Conservation (phyloP, 352 stramenopile species). For the Phytophthora brassicae region DNA sequence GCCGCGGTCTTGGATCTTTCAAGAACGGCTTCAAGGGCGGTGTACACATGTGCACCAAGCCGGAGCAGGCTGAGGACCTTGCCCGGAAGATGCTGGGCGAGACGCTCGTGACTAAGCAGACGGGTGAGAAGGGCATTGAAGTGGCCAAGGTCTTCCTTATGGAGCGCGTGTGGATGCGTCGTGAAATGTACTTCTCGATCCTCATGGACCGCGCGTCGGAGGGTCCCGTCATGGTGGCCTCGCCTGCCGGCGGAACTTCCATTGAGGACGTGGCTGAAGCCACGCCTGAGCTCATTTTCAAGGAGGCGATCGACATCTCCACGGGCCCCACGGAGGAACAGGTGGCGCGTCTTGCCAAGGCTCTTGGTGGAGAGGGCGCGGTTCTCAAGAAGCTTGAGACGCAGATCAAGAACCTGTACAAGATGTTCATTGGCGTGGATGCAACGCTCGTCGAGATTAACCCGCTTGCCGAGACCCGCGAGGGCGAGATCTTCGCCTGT, state of each 20-base stretch:
- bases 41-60: slow-evolving; percentile 95
- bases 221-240: slow-evolving; percentile 96
- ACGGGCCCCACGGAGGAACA: slow-evolving; percentile 89
- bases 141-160: slow-evolving; percentile 92
- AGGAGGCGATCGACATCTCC: slow-evolving; percentile 95
- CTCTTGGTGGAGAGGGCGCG: slow-evolving; percentile 62
- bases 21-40: slow-evolving; percentile 97
- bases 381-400: slow-evolving; percentile 64
- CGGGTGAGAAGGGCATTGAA: slow-evolving; percentile 83
- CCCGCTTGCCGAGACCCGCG: slow-evolving; percentile 95
- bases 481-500: slow-evolving; percentile 94
- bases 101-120: slow-evolving; percentile 97
- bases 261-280: slow-evolving; percentile 97
- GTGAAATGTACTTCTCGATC: slow-evolving; percentile 99
- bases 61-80: slow-evolving; percentile 77
- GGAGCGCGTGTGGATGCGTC: slow-evolving; percentile 92
- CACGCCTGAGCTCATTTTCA: slow-evolving; percentile 93
- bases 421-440: slow-evolving; percentile 96
- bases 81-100: slow-evolving; percentile 92
- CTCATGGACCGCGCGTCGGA: slow-evolving; percentile 96
- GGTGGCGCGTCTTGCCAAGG: slow-evolving; percentile 68
- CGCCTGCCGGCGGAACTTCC: slow-evolving; percentile 90
- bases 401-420: slow-evolving; percentile 92
- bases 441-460: slow-evolving; percentile 99
- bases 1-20: slow-evolving; percentile 95